Evolutionary conservation across 2,329 filamentous ascomycete genomes (phyloP).

Genomic region (Cordyceps fumosorosea): DNA sequence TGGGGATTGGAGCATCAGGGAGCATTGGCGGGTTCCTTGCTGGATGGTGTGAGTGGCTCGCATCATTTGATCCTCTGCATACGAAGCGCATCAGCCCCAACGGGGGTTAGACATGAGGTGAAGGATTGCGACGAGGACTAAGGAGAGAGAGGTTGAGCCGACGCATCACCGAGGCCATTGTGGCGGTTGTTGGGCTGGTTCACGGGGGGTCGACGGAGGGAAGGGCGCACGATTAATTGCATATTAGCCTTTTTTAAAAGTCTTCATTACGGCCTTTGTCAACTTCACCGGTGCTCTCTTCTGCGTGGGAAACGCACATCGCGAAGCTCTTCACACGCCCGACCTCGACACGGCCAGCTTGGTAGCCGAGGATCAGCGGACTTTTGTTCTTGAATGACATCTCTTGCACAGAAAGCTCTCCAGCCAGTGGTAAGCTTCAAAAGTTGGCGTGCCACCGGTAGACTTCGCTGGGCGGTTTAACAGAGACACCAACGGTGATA

Average conservation of each 20-base stretch:
- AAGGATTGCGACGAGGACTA: not conserved
- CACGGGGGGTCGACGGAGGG: not conserved
- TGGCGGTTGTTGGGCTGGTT: not conserved
- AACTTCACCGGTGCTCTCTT: too few species aligned
- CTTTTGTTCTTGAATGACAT: not conserved
- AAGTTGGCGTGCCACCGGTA: not conserved
- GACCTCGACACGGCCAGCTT: too few species aligned
- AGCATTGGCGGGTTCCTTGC: not conserved
- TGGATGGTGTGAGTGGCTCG: not conserved
- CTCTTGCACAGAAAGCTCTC: not conserved
- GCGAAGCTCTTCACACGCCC: too few species aligned
- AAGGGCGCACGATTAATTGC: not conserved
- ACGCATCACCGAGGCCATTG: not conserved
- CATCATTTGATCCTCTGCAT: slow-evolving; percentile 11
- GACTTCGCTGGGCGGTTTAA: not conserved
- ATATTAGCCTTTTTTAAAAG: too few species aligned
- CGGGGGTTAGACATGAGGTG: not conserved
- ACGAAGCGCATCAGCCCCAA: slow-evolving; percentile 5
- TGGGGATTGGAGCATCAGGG: not conserved
- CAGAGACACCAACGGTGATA: not conserved
- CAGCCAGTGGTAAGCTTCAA: not conserved
- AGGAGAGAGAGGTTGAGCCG: not conserved
- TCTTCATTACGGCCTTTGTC: too few species aligned
- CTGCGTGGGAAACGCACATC: too few species aligned
- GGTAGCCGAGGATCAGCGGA: not conserved